These are phyloP conservation scores for Parsonsia alboflavescens DNA, from an alignment of 257 asterid species.

Conservation along the genomic window DNA sequence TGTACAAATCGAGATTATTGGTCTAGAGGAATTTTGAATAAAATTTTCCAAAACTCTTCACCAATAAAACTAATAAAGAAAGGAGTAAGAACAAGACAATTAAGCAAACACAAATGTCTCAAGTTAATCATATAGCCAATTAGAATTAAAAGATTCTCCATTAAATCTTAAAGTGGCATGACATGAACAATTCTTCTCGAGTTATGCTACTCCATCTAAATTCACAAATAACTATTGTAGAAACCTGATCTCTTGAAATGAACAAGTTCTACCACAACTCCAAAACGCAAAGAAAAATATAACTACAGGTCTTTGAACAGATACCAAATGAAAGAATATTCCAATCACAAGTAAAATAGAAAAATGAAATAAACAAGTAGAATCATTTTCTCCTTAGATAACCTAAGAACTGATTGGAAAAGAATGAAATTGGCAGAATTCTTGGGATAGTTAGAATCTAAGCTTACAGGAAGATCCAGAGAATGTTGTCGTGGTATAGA, in stretches of 20 bases:
- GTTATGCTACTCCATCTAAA: background rate
- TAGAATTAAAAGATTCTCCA: background rate
- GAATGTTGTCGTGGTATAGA: slow-evolving; percentile 49
- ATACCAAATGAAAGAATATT: background rate
- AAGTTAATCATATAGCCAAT: background rate
- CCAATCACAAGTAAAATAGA: background rate
- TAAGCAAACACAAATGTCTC: background rate
- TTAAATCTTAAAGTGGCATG: background rate
- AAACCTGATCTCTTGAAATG: background rate
- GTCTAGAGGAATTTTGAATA: background rate
- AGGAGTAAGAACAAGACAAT: background rate
- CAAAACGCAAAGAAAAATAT: background rate
- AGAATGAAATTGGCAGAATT: slow-evolving; percentile 5
- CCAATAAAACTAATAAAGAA: background rate
- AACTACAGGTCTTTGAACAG: background rate
- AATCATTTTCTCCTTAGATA: background rate
- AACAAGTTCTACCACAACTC: background rate
- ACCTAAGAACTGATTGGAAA: no score
- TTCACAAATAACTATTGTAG: background rate
- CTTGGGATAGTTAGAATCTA: background rate
- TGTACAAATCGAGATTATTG: background rate
- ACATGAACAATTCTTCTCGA: background rate
- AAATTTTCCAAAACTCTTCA: background rate
- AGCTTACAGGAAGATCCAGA: slow-evolving; percentile 59
- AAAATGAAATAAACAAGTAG: background rate